Conservation (phyloP, 805 yeast genomes). For the Saccharomycopsis fodiens region DNA sequence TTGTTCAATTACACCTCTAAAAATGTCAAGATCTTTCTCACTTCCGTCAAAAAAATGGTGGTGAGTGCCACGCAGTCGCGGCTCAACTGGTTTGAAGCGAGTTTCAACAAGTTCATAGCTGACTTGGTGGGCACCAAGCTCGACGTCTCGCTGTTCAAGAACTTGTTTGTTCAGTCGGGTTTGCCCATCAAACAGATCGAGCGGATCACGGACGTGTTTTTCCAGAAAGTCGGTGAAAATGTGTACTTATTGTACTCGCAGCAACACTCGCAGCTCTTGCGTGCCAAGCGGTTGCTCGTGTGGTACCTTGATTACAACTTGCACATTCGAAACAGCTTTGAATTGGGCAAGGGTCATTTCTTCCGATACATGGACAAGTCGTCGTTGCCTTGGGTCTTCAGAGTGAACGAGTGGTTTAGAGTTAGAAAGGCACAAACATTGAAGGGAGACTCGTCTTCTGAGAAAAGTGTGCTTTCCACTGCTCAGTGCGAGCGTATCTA, state of each 20-base stretch:
- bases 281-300: constrained; percentile 32
- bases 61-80: constrained; percentile 11
- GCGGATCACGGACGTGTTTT: constrained; percentile 31
- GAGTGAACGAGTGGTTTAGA: constrained; percentile 15
- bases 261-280: constrained; percentile 25
- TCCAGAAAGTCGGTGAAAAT: constrained; percentile 23
- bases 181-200: constrained; percentile 25
- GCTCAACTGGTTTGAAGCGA: constrained; percentile 20
- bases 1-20: constrained; percentile 12
- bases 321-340: constrained; percentile 25
- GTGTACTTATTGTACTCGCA: constrained; percentile 29
- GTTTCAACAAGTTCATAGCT: constrained; percentile 5
- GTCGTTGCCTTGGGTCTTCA: constrained; percentile 14
- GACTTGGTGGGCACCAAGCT: constrained; percentile 5
- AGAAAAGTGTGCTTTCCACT: background rate
- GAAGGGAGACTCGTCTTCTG: background rate
- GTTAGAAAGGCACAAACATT: constrained; percentile 3
- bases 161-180: constrained; percentile 1
- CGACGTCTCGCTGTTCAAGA: constrained; percentile 7
- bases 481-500: constrained; percentile 1
- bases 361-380: constrained; percentile 5
- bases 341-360: constrained; percentile 13
- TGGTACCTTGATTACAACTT: constrained; percentile 32
- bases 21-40: constrained; percentile 5
- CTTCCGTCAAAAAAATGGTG: constrained; percentile 2